Percentiles rank a stretch among this genome's conserved stretches.
Evolutionary conservation across 306 rosid genomes (phyloP).

Genomic region (Castanea sativa): DNA sequence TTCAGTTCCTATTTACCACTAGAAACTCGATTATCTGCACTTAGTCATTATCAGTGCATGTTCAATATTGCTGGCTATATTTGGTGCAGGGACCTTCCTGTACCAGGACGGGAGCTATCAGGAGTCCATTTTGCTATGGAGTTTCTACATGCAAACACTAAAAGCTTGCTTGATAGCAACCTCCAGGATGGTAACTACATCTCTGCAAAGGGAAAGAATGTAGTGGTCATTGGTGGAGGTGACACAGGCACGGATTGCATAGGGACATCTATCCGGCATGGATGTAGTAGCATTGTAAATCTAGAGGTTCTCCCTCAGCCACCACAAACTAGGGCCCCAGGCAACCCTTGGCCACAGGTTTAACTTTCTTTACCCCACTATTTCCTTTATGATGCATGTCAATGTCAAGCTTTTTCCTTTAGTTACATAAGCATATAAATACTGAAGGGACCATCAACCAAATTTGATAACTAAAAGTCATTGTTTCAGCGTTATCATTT

Average conservation of each 20-base stretch:
- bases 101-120: conserved; percentile 83
- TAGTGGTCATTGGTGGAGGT: conserved; percentile 97
- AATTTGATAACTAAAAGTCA: no score
- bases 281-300: conserved; percentile 56
- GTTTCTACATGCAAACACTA: conserved; percentile 92
- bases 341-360: conserved; percentile 99
- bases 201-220: conserved; percentile 92
- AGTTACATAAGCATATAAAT: neutral
- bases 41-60: neutral
- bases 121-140: conserved; percentile 99
- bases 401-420: neutral
- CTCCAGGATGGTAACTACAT: conserved; percentile 78
- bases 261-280: conserved; percentile 94
- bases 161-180: conserved; percentile 95
- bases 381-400: neutral
- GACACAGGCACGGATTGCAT: conserved; percentile 99
- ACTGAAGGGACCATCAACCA: no score
- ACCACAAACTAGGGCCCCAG: conserved; percentile 82
- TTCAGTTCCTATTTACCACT: neutral
- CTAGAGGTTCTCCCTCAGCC: conserved; percentile 88
- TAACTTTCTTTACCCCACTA: neutral
- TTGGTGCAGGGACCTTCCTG: conserved; percentile 87
- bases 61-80: neutral
- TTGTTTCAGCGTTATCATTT: neutral
- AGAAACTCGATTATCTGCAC: neutral